Base-by-base conservation (phyloP, 2,329 filamentous ascomycete species). In the Pseudogymnoascus sp. region DNA sequence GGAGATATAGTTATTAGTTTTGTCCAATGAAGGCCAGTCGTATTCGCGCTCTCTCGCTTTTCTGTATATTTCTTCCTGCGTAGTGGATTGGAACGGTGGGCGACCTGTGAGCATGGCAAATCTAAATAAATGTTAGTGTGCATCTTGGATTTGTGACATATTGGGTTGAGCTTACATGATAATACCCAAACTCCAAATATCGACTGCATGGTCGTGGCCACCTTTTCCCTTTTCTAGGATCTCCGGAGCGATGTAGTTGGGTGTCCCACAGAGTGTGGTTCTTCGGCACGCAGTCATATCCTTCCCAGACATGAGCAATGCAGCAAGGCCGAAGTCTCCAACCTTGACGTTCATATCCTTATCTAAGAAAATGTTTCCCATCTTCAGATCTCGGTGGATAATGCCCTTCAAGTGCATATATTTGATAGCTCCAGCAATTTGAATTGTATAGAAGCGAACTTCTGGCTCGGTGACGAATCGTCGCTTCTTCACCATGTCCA, bases 71-170 rank as follows among this genome's bases (percentile, higher is more conserved):
- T 93, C 90, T 72, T 95, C 90, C 16, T 90, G 90, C 41, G 90
- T 93, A 11, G 88, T 87, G 11, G 95, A 96, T 76, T 99, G 95
- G 75, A 99, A 99, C 0, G 95, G 95, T 0, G 95, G 93, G 70
- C 93, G 96, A 18, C 95, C 96, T 6, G 95, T 95, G 55, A 97
- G 88, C 85, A 99, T 93, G 59, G 95, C 96, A 77, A 96, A 97
- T 75, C 89, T 91, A 68, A 2, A 14, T 5, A 28, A 35, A 52
- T 18, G 65, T 74, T 35, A 77, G 73, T 62, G 45, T 67, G 65
- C 67, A 66, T 71, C 66, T 65, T 62, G 65, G 35, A 28, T 31
- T n/a, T 12, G 2, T 12, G 40, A 4, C 12, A 14, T 5, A 21
- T 35, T 18, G 21, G 40, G 35, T 5, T 23, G 33, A 28, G 70